phyloP scores from a whole-genome alignment of 192 early-diverging fungal species.

The Mortierella claussenii region DNA sequence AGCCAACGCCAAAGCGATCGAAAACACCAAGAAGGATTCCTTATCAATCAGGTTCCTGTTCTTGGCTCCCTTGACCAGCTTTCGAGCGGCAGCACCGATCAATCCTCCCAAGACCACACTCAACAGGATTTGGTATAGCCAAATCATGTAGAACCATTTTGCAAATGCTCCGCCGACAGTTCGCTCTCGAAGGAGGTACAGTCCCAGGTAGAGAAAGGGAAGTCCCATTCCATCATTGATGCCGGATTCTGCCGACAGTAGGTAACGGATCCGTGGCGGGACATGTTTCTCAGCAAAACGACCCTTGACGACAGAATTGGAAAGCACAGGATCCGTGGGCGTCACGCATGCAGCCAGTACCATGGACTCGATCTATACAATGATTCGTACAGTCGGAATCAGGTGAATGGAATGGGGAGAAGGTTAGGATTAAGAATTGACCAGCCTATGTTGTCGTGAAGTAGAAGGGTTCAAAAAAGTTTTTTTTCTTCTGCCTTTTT shows the following conservation, averaged over 20 bases:
- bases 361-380: conserved; percentile 69
- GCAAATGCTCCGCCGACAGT: conserved; percentile 70
- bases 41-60: conserved; percentile 75
- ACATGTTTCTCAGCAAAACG: conserved; percentile 90
- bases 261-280: conserved; percentile 71
- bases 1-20: conserved; percentile 73
- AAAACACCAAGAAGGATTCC: conserved; percentile 77
- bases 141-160: conserved; percentile 76
- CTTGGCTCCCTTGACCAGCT: conserved; percentile 72
- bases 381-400: too few relatives aligned
- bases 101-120: conserved; percentile 75
- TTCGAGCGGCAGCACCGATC: conserved; percentile 74
- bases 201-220: conserved; percentile 81
- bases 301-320: conserved; percentile 92
- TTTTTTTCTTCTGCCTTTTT: conserved; percentile 1
- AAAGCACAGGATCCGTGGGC: conserved; percentile 94
- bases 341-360: conserved; percentile 86
- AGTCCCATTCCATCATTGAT: conserved; percentile 91
- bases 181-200: conserved; percentile 68
- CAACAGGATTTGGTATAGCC: conserved; percentile 81
- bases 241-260: conserved; percentile 80
- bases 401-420: too few relatives aligned
- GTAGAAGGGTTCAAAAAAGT: not conserved
- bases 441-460: too few relatives aligned
- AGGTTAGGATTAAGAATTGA: too few relatives aligned